Evolutionary conservation across 495 filamentous ascomycete genomes (phyloP).

Genomic region (Penicillium egyptiacum): DNA sequence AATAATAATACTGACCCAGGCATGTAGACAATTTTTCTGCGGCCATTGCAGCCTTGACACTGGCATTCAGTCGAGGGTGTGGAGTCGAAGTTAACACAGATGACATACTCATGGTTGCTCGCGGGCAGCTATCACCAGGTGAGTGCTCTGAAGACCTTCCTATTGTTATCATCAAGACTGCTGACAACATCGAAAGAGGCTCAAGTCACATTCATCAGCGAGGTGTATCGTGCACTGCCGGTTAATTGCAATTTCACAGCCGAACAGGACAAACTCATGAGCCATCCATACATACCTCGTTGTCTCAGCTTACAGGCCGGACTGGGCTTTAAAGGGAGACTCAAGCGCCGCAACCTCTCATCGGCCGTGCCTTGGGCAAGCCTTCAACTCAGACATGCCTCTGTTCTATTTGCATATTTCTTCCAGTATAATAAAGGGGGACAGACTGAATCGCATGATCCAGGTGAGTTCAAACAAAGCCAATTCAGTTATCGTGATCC

Average conservation of each 20-base stretch:
- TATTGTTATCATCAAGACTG: neutral
- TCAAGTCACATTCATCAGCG: slow-evolving; percentile 56
- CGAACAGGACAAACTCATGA: slow-evolving; percentile 68
- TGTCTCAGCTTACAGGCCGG: slow-evolving; percentile 70
- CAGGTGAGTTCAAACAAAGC: slow-evolving; percentile 45
- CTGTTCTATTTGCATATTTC: slow-evolving; percentile 65
- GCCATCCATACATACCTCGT: slow-evolving; percentile 64
- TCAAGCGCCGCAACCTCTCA: slow-evolving; percentile 56
- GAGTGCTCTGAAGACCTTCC: slow-evolving; percentile 30
- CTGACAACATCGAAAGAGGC: slow-evolving; percentile 28
- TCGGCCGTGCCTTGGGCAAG: slow-evolving; percentile 74
- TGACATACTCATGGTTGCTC: slow-evolving; percentile 69
- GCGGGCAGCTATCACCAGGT: slow-evolving; percentile 48
- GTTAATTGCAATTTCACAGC: slow-evolving; percentile 69
- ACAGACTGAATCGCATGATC: slow-evolving; percentile 61
- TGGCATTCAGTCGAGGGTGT: slow-evolving; percentile 59
- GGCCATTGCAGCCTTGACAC: slow-evolving; percentile 57
- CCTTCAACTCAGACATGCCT: slow-evolving; percentile 68
- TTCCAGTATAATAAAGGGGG: slow-evolving; percentile 47
- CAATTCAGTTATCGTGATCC: neutral
- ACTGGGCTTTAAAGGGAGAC: slow-evolving; percentile 63
- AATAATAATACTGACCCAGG: slow-evolving; percentile 17
- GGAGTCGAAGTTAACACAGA: slow-evolving; percentile 62
- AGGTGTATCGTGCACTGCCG: slow-evolving; percentile 64
- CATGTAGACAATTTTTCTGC: slow-evolving; percentile 49